phyloP scores from a whole-genome alignment of 192 early-diverging fungal genomes.

The Thamnidium elegans region DNA sequence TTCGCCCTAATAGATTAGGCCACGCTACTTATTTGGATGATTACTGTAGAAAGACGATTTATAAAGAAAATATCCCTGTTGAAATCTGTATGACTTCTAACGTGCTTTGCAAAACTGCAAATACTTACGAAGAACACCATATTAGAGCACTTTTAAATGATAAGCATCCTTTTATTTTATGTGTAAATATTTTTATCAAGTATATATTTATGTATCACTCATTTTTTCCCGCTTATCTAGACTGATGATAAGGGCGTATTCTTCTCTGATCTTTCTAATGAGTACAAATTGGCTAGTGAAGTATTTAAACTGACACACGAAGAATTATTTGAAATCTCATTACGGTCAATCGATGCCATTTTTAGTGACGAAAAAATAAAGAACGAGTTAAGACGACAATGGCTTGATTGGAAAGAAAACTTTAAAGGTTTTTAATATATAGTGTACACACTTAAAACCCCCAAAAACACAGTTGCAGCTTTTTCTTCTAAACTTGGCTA shows the following conservation, averaged over 20 bases:
- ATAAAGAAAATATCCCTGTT: constrained; percentile 41
- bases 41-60: constrained; percentile 26
- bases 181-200: constrained; percentile 36
- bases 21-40: constrained; percentile 53
- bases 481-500: too few relatives aligned
- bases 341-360: constrained; percentile 40
- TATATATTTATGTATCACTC: too few relatives aligned
- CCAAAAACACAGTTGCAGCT: too few relatives aligned
- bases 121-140: constrained; percentile 52
- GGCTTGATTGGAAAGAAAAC: constrained; percentile 25
- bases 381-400: constrained; percentile 3
- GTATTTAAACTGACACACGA: constrained; percentile 32
- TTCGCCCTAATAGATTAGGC: constrained; percentile 50
- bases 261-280: constrained; percentile 37
- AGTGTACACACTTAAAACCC: not conserved
- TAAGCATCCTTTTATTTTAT: constrained; percentile 50
- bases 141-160: constrained; percentile 40
- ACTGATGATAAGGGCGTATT: constrained; percentile 48
- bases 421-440: constrained; percentile 1
- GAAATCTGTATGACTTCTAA: constrained; percentile 69
- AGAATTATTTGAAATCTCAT: constrained; percentile 41
- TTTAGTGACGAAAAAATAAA: constrained; percentile 39
- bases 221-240: constrained; percentile 16
- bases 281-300: constrained; percentile 35
- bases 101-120: constrained; percentile 52